Evolutionary conservation across 1,284 basidiomycete genomes (phyloP).

Genomic region (Stygiomarasmius scandens): DNA sequence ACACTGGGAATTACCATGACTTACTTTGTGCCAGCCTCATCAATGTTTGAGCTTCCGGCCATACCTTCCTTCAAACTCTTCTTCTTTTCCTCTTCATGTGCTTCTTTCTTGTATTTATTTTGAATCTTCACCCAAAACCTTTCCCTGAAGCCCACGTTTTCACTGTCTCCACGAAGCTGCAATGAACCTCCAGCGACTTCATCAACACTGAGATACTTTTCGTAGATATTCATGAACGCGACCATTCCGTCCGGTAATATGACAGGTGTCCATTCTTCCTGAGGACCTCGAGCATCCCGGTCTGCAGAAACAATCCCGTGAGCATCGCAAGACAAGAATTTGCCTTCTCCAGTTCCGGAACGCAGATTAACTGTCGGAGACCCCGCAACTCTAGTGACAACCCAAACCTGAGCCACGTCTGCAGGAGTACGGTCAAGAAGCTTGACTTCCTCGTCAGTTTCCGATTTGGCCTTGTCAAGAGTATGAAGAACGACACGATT

Average conservation of each 20-base stretch:
- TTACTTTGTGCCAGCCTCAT: constrained; percentile 74
- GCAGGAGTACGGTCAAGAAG: constrained; percentile 68
- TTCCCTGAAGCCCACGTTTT: constrained; percentile 79
- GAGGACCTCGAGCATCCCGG: constrained; percentile 81
- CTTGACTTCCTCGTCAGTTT: constrained; percentile 39
- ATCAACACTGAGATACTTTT: constrained; percentile 81
- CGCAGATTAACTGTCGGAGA: constrained; percentile 81
- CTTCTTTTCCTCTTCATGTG: constrained; percentile 80
- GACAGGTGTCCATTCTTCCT: constrained; percentile 86
- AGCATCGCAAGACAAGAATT: constrained; percentile 84
- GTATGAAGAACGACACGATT: constrained; percentile 65
- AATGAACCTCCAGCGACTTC: constrained; percentile 81
- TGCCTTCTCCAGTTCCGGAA: constrained; percentile 82
- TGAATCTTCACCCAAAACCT: constrained; percentile 90
- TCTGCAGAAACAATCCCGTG: constrained; percentile 82
- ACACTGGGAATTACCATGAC: constrained; percentile 31
- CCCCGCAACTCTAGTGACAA: constrained; percentile 79
- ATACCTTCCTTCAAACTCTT: constrained; percentile 57
- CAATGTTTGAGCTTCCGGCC: constrained; percentile 56
- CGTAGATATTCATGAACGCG: constrained; percentile 83
- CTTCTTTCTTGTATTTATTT: constrained; percentile 87
- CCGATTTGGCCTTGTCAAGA: constrained; percentile 62
- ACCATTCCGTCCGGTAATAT: constrained; percentile 79
- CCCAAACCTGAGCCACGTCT: constrained; percentile 87
- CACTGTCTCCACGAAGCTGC: constrained; percentile 80